Conservation (phyloP, 768 basidiomycete species). For the Lactarius indigo region DNA sequence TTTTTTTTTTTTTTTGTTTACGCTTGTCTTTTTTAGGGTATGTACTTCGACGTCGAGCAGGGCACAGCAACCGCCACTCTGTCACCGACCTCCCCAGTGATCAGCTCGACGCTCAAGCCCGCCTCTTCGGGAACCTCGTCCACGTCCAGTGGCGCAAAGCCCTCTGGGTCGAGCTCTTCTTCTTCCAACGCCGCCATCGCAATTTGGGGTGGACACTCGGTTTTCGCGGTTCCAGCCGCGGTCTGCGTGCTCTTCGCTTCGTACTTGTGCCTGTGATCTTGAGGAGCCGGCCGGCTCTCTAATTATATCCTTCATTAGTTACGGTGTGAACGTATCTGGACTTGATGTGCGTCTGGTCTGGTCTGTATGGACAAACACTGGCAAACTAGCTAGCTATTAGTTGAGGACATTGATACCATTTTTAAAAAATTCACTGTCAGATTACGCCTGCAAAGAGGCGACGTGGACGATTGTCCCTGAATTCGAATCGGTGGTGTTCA, state of each 20-base stretch:
- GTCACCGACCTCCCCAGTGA: conserved; percentile 60
- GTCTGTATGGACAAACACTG: neutral
- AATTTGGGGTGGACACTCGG: neutral
- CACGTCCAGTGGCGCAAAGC: neutral
- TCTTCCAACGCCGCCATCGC: neutral
- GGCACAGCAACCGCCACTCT: conserved; percentile 54
- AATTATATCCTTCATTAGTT: neutral
- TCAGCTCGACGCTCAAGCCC: conserved; percentile 53
- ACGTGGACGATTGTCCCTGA: neutral
- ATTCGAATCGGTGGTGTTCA: neutral
- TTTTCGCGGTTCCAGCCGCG: conserved; percentile 3
- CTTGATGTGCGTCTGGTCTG: neutral
- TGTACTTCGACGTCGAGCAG: conserved; percentile 71
- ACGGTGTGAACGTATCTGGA: neutral
- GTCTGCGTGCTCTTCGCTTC: conserved; percentile 7
- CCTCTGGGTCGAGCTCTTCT: neutral
- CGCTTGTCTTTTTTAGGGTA: conserved; percentile 43
- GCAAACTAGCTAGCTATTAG: neutral
- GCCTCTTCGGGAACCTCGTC: neutral
- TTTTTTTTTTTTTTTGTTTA: neutral
- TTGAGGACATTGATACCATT: neutral
- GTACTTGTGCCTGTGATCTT: conserved; percentile 5
- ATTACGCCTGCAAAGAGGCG: neutral
- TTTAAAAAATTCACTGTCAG: neutral
- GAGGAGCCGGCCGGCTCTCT: neutral